Conservation (phyloP, 2,329 filamentous ascomycete genomes). For the Fusarium tuaranense region DNA sequence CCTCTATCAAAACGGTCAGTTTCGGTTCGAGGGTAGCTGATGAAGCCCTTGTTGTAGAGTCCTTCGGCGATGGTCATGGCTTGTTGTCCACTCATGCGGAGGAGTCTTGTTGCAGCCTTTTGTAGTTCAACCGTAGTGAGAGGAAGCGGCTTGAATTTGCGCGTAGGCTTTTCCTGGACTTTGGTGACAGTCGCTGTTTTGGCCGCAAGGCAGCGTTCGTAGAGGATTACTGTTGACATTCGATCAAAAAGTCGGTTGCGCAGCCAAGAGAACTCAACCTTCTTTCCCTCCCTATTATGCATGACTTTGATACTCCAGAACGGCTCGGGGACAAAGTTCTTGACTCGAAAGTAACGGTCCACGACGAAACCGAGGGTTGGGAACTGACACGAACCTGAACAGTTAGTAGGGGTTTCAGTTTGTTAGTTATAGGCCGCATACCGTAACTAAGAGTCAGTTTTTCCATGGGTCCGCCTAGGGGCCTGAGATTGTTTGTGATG, state of each 20-base stretch:
- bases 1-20: slow-evolving; percentile 94
- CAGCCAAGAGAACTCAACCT: slow-evolving; percentile 87
- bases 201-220: slow-evolving; percentile 84
- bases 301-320: slow-evolving; percentile 94
- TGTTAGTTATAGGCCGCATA: slow-evolving; percentile 47
- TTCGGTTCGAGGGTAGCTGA: slow-evolving; percentile 97
- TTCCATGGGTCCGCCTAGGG: slow-evolving; percentile 75
- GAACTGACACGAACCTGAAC: slow-evolving; percentile 88
- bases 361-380: slow-evolving; percentile 97
- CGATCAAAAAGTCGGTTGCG: slow-evolving; percentile 89
- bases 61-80: slow-evolving; percentile 90
- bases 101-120: slow-evolving; percentile 90
- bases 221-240: slow-evolving; percentile 81
- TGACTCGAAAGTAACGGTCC: slow-evolving; percentile 92
- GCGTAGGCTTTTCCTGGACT: slow-evolving; percentile 90
- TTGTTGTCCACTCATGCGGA: slow-evolving; percentile 90
- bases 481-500: slow-evolving; percentile 81
- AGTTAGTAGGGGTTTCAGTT: slow-evolving; percentile 11
- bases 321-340: slow-evolving; percentile 90
- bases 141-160: slow-evolving; percentile 93
- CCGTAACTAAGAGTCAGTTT: slow-evolving; percentile 84
- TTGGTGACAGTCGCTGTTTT: slow-evolving; percentile 84
- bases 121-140: slow-evolving; percentile 96
- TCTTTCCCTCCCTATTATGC: slow-evolving; percentile 80
- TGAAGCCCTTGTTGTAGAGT: slow-evolving; percentile 94